Percentiles rank a stretch among this genome's conserved stretches.
Conservation (phyloP, 106 monocot genomes). For the Dendrobium officinale region DNA sequence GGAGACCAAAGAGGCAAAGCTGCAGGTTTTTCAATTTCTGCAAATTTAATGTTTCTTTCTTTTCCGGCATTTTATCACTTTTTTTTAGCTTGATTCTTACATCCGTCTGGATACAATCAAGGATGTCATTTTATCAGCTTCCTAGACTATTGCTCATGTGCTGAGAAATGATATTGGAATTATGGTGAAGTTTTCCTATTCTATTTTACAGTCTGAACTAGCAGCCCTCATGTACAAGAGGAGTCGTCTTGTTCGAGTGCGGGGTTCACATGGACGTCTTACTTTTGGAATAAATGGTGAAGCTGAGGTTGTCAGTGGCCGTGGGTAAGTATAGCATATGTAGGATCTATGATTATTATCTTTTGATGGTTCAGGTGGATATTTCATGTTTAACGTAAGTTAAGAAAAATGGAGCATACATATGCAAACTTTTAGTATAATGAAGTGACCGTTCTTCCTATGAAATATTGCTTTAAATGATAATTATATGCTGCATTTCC, state of each 20-base stretch:
- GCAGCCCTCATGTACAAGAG: conserved; percentile 94
- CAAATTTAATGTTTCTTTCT: neutral
- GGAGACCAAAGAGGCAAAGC: conserved; percentile 98
- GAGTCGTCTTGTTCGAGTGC: conserved; percentile 82
- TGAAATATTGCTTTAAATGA: neutral
- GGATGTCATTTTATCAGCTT: conserved; percentile 5
- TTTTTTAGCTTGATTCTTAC: neutral
- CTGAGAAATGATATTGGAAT: neutral
- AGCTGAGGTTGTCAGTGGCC: conserved; percentile 94
- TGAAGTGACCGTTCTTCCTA: neutral
- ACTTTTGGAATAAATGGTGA: conserved; percentile 88
- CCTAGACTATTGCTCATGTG: neutral
- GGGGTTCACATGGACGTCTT: conserved; percentile 79
- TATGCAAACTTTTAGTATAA: neutral
- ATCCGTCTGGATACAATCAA: neutral
- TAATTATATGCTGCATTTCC: neutral
- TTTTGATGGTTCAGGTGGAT: neutral
- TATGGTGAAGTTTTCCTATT: neutral
- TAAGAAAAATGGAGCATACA: neutral
- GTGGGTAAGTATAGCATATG: conserved; percentile 48
- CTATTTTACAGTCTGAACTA: conserved; percentile 61
- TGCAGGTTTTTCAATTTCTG: conserved; percentile 49
- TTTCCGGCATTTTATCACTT: neutral
- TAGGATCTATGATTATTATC: neutral
- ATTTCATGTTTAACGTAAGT: neutral